Conservation (phyloP, 805 yeast species). For the Candida anglica region DNA sequence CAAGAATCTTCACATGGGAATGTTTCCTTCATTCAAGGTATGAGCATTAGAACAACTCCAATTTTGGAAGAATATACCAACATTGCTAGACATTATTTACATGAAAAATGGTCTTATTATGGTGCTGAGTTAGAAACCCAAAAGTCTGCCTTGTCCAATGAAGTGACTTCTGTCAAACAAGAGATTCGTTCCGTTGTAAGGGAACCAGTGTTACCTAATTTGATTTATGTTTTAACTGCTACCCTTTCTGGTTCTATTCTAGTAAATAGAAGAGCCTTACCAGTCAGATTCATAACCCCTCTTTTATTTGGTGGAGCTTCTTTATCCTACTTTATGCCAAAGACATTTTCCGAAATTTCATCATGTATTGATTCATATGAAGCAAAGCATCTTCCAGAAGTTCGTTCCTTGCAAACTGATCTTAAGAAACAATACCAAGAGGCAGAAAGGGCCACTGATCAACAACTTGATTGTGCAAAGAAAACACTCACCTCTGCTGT, state of each 20-base stretch:
- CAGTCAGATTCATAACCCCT: slow-evolving; percentile 51
- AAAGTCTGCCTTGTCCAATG: slow-evolving; percentile 44
- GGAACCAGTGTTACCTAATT: slow-evolving; percentile 54
- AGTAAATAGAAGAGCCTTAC: slow-evolving; percentile 43
- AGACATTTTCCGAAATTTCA: slow-evolving; percentile 34
- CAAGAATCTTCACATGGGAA: slow-evolving; percentile 38
- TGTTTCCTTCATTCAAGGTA: slow-evolving; percentile 45
- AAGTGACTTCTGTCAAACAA: slow-evolving; percentile 25
- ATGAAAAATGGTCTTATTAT: slow-evolving; percentile 30
- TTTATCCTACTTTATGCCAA: slow-evolving; percentile 50
- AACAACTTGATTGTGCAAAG: slow-evolving; percentile 9
- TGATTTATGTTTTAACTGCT: slow-evolving; percentile 51
- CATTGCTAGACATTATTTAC: slow-evolving; percentile 32
- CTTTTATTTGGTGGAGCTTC: slow-evolving; percentile 42
- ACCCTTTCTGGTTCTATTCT: slow-evolving; percentile 56
- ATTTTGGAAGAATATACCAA: slow-evolving; percentile 41
- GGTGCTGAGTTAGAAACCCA: slow-evolving; percentile 46
- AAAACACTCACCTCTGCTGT: slow-evolving; percentile 14
- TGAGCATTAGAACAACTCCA: slow-evolving; percentile 50
- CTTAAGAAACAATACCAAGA: slow-evolving; percentile 7
- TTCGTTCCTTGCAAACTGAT: slow-evolving; percentile 20
- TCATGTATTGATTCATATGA: slow-evolving; percentile 22
- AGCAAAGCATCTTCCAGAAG: slow-evolving; percentile 25
- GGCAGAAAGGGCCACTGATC: slow-evolving; percentile 9
- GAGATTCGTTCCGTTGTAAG: slow-evolving; percentile 32